These are phyloP conservation scores for Lathyrus tuberosus DNA, from an alignment of 306 rosid species.

Conservation along the genomic window DNA sequence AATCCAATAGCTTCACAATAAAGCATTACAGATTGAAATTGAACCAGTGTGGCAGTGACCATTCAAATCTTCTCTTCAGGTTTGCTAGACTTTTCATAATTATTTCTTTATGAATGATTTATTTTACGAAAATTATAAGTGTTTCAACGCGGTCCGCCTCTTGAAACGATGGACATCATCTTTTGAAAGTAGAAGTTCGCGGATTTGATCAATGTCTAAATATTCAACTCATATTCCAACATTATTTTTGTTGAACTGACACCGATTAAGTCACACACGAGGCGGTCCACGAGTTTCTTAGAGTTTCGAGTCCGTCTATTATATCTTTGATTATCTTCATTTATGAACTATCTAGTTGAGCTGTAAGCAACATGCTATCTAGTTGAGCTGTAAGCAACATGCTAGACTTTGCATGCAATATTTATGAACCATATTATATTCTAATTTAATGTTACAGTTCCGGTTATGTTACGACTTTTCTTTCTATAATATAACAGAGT, in stretches of 20 bases:
- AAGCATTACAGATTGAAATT: constrained; percentile 33
- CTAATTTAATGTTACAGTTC: constrained; percentile 21
- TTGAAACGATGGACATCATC: not conserved
- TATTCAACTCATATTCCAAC: not conserved
- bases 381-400: constrained; percentile 9
- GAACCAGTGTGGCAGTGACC: not conserved
- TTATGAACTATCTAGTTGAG: constrained; percentile 8
- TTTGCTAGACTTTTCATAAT: constrained; percentile 38
- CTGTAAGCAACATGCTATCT: constrained; percentile 7
- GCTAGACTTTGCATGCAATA: constrained; percentile 37
- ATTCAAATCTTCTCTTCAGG: constrained; percentile 46
- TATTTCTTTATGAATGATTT: not conserved
- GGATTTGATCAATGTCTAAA: not conserved
- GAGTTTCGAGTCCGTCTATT: too few relatives aligned
- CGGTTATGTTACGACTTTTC: constrained; percentile 29
- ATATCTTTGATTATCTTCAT: not conserved
- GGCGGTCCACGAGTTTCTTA: not conserved
- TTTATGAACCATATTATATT: constrained; percentile 14
- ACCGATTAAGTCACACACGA: not conserved
- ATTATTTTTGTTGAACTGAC: not conserved
- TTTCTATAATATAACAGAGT: constrained; percentile 41
- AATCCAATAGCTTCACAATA: constrained; percentile 46
- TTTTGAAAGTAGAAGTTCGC: too few relatives aligned
- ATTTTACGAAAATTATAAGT: not conserved
- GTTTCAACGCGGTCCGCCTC: not conserved